Percentiles rank a stretch among this genome's conserved stretches.
Evolutionary conservation across 2,329 filamentous ascomycete species (phyloP).

Genomic region (Xenoacremonium recifei): DNA sequence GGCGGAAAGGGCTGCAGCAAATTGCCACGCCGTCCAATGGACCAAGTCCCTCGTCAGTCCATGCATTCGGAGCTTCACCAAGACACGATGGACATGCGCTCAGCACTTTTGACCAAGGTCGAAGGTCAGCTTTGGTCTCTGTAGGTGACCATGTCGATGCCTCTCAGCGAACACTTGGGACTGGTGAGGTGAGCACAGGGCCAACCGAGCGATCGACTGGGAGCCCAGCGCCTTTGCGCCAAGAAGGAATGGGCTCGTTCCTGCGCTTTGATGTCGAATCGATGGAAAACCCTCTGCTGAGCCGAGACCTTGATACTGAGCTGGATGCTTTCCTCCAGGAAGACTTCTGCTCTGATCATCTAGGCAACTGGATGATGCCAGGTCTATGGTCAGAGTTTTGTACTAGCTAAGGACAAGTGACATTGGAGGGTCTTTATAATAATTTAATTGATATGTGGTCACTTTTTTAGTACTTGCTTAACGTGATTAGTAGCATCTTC

Average conservation of each 20-base stretch:
- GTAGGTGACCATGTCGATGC: no score
- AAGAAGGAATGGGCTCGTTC: no score
- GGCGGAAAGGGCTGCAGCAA: constrained; percentile 18
- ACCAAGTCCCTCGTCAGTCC: constrained; percentile 1
- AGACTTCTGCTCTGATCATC: constrained; percentile 10
- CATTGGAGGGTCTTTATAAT: no score
- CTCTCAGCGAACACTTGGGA: no score
- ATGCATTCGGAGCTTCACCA: background rate
- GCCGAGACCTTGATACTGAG: constrained; percentile 11
- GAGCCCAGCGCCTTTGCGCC: no score
- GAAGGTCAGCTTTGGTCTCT: no score
- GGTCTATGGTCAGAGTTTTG: no score
- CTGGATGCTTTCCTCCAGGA: constrained; percentile 12
- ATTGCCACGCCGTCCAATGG: constrained; percentile 16
- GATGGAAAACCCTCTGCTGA: constrained; percentile 3
- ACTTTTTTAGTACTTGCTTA: constrained; percentile 16
- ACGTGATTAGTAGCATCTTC: constrained; percentile 20
- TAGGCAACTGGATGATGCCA: constrained; percentile 6
- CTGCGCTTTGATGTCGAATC: no score
- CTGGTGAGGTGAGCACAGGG: no score
- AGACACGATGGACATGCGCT: background rate
- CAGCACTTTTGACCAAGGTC: no score
- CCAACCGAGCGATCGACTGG: no score
- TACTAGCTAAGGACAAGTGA: no score
- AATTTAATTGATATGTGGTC: background rate